These are phyloP conservation scores for Clonostachys rhizophaga DNA, from an alignment of 2,329 filamentous ascomycete genomes.

Conservation along the genomic window DNA sequence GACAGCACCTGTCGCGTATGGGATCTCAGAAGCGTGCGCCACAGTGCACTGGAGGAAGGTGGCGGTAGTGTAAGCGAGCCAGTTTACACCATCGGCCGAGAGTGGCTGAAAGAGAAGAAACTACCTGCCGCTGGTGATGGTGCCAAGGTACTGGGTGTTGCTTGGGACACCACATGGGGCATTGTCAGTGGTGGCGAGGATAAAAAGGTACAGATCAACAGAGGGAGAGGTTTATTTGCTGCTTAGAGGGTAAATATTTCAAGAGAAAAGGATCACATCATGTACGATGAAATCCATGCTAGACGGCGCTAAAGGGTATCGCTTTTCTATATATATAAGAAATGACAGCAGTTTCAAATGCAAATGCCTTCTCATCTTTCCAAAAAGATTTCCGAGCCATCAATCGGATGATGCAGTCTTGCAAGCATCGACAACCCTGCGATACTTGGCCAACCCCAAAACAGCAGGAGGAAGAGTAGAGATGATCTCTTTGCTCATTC, in stretches of 20 bases:
- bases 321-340: background rate
- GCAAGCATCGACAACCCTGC: slow-evolving; percentile 14
- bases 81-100: slow-evolving; percentile 71
- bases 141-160: slow-evolving; percentile 83
- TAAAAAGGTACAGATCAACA: slow-evolving; percentile 89
- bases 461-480: slow-evolving; percentile 16
- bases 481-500: slow-evolving; percentile 40
- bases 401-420: background rate
- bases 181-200: slow-evolving; percentile 93
- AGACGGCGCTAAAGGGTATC: background rate
- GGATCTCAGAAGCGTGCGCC: slow-evolving; percentile 75
- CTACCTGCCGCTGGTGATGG: slow-evolving; percentile 71
- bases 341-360: background rate
- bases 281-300: background rate
- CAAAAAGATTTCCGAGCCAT: background rate
- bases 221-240: slow-evolving; percentile 48
- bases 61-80: slow-evolving; percentile 64
- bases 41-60: slow-evolving; percentile 52
- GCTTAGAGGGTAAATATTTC: slow-evolving; percentile 14
- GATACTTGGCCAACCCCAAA: slow-evolving; percentile 13
- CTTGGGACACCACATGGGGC: slow-evolving; percentile 81
- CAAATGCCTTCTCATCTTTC: background rate
- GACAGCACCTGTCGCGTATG: slow-evolving; percentile 92
- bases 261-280: background rate
- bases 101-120: slow-evolving; percentile 63